Evolutionary conservation across 345 rosid genomes (phyloP), one percentile per base, ranked within the genome.

Genomic region (Eucalyptus camaldulensis): DNA sequence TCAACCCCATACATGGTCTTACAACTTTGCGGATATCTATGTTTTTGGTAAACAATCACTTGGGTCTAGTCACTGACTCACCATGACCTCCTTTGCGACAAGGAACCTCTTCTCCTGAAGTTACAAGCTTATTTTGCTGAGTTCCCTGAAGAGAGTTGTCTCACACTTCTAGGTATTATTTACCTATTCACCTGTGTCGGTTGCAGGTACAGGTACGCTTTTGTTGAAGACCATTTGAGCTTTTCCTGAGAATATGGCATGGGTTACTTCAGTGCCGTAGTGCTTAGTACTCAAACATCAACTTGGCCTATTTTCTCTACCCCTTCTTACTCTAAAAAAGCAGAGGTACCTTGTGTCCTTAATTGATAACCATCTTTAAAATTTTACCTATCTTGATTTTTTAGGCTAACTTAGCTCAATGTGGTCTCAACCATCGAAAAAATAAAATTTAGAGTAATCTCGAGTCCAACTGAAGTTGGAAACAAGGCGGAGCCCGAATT

Each of bases 1-100:
- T 53, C 24, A 53, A 19, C 56, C 24, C 2, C 24, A 53, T 53
- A 53, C 9, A 53, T 3, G 3, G 4, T 53, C 24, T 51, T 17
- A 17, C 22, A 3, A 51, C 56, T 51, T 51, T 17, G 56, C 4
- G 9, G 2, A 51, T 3, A 51, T 7, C 4, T 7, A 3, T 53
- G 9, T 7, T 53, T 53, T 17, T 53, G 22, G 9, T 53, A 53
- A 53, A 53, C 24, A 17, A 7, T 53, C 24, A 17, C 7, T 4
- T 53, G 0, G 56, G 56, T 53, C 3, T 17, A 1, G 2, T 53
- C 22, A 17, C 3, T 0, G 1, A 3, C 4, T 51, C 54, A 17
- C 21, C 1, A 0, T 0, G 8, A 51, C 8, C 21, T 16, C 21
- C 54, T 51, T 2, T 51, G 1, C 3, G 4, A 51, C 3, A 3